phyloP scores from a whole-genome alignment of 2,329 filamentous ascomycete species.

The Raffaelea ambrosiae region DNA sequence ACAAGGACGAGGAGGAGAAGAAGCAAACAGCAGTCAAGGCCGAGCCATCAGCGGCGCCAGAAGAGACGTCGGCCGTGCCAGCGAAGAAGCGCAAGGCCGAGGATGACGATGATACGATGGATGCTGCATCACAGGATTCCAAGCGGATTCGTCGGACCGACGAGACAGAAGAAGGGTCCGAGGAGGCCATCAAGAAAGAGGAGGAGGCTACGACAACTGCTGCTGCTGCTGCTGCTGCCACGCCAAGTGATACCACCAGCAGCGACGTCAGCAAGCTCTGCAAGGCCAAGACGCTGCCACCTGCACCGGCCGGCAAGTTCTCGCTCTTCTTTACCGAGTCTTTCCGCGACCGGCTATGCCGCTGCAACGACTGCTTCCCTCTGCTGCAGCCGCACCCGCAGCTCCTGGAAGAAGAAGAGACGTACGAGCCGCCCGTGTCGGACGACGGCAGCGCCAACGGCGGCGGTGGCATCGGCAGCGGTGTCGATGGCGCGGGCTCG shows the following conservation, averaged over 20 bases:
- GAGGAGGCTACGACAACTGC: constrained; percentile 14
- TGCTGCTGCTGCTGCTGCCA: too few relatives aligned
- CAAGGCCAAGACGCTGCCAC: constrained; percentile 53
- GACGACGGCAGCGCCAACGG: constrained; percentile 47
- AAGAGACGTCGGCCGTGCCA: background rate
- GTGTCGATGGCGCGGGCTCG: constrained; percentile 44
- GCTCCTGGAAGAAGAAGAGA: constrained; percentile 88
- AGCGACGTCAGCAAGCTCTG: constrained; percentile 26
- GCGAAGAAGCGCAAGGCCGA: constrained; percentile 56
- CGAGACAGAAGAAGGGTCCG: background rate
- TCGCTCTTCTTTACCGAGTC: constrained; percentile 74
- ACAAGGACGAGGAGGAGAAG: constrained; percentile 18
- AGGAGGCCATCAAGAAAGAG: constrained; percentile 7
- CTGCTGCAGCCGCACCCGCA: constrained; percentile 63
- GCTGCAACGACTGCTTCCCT: constrained; percentile 71
- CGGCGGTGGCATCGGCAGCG: constrained; percentile 44
- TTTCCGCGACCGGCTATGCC: constrained; percentile 79
- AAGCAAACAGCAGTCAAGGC: constrained; percentile 13
- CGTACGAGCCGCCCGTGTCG: constrained; percentile 85
- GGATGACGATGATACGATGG: constrained; percentile 33
- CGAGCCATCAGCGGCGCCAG: background rate
- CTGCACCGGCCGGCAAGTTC: constrained; percentile 49
- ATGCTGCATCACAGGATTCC: constrained; percentile 20
- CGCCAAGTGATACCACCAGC: background rate
- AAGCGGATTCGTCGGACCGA: constrained; percentile 40